phyloP scores from a whole-genome alignment of 2,329 filamentous ascomycete species.

The Bretziella fagacearum region DNA sequence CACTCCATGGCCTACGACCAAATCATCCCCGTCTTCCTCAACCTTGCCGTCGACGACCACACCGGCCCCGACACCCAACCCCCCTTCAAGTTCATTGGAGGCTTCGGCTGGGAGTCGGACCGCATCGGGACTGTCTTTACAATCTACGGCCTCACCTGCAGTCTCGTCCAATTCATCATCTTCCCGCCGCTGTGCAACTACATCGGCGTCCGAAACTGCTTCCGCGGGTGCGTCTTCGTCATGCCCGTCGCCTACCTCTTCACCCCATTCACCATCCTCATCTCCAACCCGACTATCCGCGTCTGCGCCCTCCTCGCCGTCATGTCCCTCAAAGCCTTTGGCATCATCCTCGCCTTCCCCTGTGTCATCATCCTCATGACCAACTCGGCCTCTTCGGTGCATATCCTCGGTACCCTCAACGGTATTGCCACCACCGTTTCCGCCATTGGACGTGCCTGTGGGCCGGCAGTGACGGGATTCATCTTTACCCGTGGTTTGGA shows the following conservation, averaged over 20 bases:
- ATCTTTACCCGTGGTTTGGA: conserved; percentile 63
- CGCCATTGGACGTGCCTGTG: conserved; percentile 61
- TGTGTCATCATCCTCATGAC: conserved; percentile 81
- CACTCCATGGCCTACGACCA: conserved; percentile 79
- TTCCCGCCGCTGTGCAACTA: conserved; percentile 60
- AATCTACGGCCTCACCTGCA: conserved; percentile 61
- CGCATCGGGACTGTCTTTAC: conserved; percentile 78
- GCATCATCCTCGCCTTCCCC: conserved; percentile 72
- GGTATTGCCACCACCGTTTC: conserved; percentile 74
- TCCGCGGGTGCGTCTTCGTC: conserved; percentile 45
- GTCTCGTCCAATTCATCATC: conserved; percentile 68
- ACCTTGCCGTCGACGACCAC: conserved; percentile 43
- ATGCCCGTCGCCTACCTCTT: conserved; percentile 64
- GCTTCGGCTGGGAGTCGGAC: conserved; percentile 56
- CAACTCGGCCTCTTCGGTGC: conserved; percentile 61
- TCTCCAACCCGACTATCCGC: conserved; percentile 31
- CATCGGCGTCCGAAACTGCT: conserved; percentile 59
- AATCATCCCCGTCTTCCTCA: conserved; percentile 72
- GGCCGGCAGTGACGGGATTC: conserved; percentile 56
- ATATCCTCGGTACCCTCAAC: conserved; percentile 73
- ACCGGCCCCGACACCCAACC: conserved; percentile 40
- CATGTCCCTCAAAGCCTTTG: conserved; percentile 57
- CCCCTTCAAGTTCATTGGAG: conserved; percentile 68
- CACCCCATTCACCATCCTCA: conserved; percentile 64
- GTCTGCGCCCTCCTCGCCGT: conserved; percentile 46